phyloP scores from a whole-genome alignment of 768 basidiomycete species.

The Suillus alpinus region DNA sequence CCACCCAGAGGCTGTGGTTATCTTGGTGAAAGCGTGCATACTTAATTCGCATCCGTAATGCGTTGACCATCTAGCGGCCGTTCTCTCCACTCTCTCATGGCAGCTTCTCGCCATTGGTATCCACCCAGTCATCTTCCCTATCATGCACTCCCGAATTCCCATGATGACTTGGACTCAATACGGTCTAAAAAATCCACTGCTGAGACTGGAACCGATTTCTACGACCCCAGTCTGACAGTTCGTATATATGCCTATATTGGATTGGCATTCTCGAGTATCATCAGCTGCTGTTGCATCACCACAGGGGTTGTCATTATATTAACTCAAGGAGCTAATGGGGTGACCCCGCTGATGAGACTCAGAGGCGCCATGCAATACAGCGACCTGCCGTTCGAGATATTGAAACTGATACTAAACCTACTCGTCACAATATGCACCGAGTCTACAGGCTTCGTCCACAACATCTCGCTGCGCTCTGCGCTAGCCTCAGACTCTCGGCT shows the following conservation, averaged over 20 bases:
- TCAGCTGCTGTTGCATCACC: conserved; percentile 22
- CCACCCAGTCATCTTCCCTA: background rate
- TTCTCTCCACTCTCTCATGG: background rate
- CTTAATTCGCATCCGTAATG: background rate
- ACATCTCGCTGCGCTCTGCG: too few relatives aligned
- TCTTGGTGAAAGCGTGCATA: too few relatives aligned
- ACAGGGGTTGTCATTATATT: conserved; percentile 13
- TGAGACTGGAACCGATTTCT: background rate
- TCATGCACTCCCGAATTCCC: background rate
- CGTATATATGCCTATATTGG: conserved; percentile 26
- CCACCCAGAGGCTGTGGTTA: too few relatives aligned
- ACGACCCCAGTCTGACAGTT: background rate
- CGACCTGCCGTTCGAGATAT: too few relatives aligned
- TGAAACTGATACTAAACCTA: too few relatives aligned
- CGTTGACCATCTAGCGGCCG: background rate
- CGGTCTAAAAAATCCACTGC: background rate
- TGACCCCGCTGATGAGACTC: too few relatives aligned
- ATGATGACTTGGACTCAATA: background rate
- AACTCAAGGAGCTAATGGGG: background rate
- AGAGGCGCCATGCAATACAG: too few relatives aligned
- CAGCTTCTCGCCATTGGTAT: background rate
- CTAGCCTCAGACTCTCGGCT: too few relatives aligned
- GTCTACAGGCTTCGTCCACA: too few relatives aligned
- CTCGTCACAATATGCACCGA: too few relatives aligned
- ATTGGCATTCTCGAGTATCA: conserved; percentile 17